Conservation (phyloP, 768 basidiomycete genomes). For the Tephrocybe sp. region DNA sequence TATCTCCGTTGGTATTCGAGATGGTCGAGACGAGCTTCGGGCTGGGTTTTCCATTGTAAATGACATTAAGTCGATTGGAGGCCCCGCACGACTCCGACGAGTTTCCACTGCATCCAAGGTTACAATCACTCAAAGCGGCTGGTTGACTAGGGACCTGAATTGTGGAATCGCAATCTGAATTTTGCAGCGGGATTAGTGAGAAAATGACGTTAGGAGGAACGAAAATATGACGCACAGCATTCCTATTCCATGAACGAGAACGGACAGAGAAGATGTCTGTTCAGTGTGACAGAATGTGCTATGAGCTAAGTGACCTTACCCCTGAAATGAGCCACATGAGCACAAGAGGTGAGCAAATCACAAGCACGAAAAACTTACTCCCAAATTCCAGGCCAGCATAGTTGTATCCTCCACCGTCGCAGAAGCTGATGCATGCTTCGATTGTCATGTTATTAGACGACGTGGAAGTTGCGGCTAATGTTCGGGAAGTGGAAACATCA, state of each 20-base stretch:
- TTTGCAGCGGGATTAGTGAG: not conserved
- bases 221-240: conserved; percentile 35
- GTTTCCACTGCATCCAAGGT: conserved; percentile 54
- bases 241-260: conserved; percentile 23
- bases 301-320: conserved; percentile 10
- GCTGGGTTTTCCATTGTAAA: conserved; percentile 50
- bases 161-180: conserved; percentile 58
- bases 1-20: conserved; percentile 25
- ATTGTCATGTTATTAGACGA: conserved; percentile 56
- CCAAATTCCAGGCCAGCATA: conserved; percentile 69
- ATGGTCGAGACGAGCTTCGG: conserved; percentile 50
- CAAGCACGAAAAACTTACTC: conserved; percentile 28
- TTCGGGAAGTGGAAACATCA: conserved; percentile 45
- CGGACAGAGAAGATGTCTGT: not conserved
- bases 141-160: conserved; percentile 48
- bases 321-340: conserved; percentile 5
- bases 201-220: not conserved
- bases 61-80: conserved; percentile 49
- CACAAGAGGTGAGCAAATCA: not conserved
- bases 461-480: conserved; percentile 44
- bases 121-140: conserved; percentile 47
- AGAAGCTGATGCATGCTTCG: conserved; percentile 42
- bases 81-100: conserved; percentile 55
- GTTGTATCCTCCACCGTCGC: conserved; percentile 36
- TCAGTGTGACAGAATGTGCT: conserved; percentile 4